Evolutionary conservation across 2,329 filamentous ascomycete genomes (phyloP).

Genomic region (Ascochyta pisi): DNA sequence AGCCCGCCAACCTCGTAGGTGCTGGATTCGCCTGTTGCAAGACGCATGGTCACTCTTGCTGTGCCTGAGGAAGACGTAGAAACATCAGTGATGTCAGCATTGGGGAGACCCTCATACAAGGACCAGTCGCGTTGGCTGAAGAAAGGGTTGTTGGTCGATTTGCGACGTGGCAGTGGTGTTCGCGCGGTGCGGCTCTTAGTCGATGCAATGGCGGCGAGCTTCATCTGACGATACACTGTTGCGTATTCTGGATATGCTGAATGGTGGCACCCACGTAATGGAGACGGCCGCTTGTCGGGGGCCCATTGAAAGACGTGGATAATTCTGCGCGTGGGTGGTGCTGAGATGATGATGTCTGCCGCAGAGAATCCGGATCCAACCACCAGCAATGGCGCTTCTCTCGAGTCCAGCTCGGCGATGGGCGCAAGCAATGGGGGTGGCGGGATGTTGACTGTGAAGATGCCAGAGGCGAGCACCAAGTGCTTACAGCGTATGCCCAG

Average conservation of each 20-base stretch:
- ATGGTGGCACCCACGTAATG: constrained; percentile 64
- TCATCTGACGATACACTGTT: constrained; percentile 66
- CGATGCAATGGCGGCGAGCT: constrained; percentile 52
- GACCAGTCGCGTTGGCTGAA: constrained; percentile 59
- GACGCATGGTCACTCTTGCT: constrained; percentile 53
- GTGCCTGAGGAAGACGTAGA: constrained; percentile 20
- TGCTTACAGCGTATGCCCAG: constrained; percentile 62
- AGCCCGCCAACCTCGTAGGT: constrained; percentile 57
- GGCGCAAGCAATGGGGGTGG: constrained; percentile 59
- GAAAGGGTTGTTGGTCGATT: constrained; percentile 52
- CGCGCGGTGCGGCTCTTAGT: constrained; percentile 26
- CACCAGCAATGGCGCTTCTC: constrained; percentile 57
- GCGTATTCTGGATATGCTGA: constrained; percentile 69
- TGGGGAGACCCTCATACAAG: constrained; percentile 63
- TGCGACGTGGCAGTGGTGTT: constrained; percentile 38
- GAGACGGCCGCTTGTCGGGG: constrained; percentile 62
- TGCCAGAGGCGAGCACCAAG: constrained; percentile 65
- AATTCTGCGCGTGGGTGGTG: constrained; percentile 58
- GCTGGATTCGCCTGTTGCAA: constrained; percentile 53
- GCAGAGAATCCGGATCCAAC: constrained; percentile 69
- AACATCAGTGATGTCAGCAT: constrained; percentile 57
- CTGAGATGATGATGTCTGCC: constrained; percentile 66
- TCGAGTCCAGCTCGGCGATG: constrained; percentile 43
- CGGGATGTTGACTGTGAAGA: constrained; percentile 62
- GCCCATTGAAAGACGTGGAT: constrained; percentile 68